A percentile compares a stretch with the other conserved stretches of the same genome.
phyloP scores from a whole-genome alignment of 257 asterid genomes.

The Craterostigma plantagineum region DNA sequence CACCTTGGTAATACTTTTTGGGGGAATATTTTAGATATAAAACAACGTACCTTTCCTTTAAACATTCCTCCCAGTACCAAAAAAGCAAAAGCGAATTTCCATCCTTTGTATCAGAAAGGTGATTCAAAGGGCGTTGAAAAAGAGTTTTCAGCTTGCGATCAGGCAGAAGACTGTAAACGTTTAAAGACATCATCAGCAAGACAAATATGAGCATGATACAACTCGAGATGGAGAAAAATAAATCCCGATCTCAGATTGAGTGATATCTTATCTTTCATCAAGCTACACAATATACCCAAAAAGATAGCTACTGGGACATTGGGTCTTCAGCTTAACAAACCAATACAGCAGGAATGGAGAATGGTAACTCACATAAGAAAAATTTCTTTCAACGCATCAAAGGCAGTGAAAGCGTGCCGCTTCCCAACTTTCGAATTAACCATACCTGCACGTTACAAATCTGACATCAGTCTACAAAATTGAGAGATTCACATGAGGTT shows the following conservation, averaged over 20 bases:
- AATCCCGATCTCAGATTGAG: neutral
- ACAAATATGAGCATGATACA: neutral
- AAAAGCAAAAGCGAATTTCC: slow-evolving; percentile 74
- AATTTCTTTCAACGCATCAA: slow-evolving; percentile 82
- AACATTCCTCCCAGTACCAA: slow-evolving; percentile 92
- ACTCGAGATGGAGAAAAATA: slow-evolving; percentile 1
- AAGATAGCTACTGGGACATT: neutral
- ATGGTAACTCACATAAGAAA: slow-evolving; percentile 40
- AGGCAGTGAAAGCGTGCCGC: slow-evolving; percentile 81
- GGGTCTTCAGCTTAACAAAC: slow-evolving; percentile 3
- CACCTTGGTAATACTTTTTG: neutral
- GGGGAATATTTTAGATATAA: slow-evolving; percentile 2
- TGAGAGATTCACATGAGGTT: neutral
- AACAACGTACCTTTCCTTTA: slow-evolving; percentile 59
- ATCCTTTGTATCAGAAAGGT: slow-evolving; percentile 69
- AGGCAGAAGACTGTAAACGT: slow-evolving; percentile 59
- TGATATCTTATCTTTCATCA: neutral
- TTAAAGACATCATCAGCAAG: slow-evolving; percentile 12
- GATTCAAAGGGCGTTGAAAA: slow-evolving; percentile 63
- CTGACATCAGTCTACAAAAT: slow-evolving; percentile 3
- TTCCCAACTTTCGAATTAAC: slow-evolving; percentile 89
- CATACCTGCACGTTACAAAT: slow-evolving; percentile 58
- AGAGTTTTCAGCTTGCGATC: slow-evolving; percentile 81
- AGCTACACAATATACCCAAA: neutral
- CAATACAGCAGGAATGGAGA: slow-evolving; percentile 6